Conservation (phyloP, 176 grass and related monocot genomes). For the Poa pratensis region DNA sequence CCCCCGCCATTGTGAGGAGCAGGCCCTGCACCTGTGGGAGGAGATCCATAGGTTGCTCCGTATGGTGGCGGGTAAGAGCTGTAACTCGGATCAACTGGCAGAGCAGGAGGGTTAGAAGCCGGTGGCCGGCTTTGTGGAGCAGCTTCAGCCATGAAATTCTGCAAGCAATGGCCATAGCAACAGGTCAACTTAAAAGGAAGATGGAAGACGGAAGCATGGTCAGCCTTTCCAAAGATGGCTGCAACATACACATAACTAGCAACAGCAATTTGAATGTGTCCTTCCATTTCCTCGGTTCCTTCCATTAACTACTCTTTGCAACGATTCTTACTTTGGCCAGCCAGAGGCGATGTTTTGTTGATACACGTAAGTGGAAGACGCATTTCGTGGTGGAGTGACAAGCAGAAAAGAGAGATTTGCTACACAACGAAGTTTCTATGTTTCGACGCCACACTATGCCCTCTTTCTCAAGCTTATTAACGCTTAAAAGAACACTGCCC, state of each 20-base stretch:
- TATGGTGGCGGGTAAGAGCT: slow-evolving; percentile 61
- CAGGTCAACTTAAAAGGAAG: not conserved
- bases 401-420: slow-evolving; percentile 1
- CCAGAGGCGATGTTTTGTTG: not conserved
- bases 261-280: not conserved
- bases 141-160: slow-evolving; percentile 96
- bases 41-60: slow-evolving; percentile 58
- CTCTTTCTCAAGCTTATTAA: not conserved
- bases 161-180: slow-evolving; percentile 39
- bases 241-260: not conserved
- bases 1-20: slow-evolving; percentile 45
- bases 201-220: not conserved
- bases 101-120: slow-evolving; percentile 46
- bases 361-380: not conserved
- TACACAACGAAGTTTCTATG: not conserved
- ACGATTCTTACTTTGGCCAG: not conserved
- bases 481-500: not conserved
- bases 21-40: slow-evolving; percentile 14
- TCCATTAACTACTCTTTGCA: not conserved
- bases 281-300: not conserved
- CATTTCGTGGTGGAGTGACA: not conserved
- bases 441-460: not conserved
- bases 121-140: slow-evolving; percentile 37
- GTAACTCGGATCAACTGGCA: slow-evolving; percentile 53
- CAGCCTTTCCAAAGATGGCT: not conserved